Evolutionary conservation across 371 early-diverging fungal species (phyloP).

Genomic region (Apophysomyces elegans): DNA sequence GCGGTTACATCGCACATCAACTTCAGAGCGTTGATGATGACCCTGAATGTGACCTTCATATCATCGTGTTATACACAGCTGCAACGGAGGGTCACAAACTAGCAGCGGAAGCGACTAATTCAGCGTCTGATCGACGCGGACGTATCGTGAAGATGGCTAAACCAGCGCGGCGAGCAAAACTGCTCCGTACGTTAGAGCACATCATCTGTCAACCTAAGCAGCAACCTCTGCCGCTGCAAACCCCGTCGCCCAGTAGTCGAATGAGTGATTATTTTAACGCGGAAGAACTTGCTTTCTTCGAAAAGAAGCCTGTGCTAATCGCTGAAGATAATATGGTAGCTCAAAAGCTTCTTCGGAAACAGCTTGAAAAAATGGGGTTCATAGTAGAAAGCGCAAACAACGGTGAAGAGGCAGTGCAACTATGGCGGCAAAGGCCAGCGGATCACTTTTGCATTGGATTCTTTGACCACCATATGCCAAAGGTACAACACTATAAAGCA

Average conservation of each 20-base stretch:
- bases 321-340: slow-evolving; percentile 58
- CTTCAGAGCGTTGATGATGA: slow-evolving; percentile 51
- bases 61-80: slow-evolving; percentile 47
- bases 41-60: slow-evolving; percentile 50
- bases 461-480: slow-evolving; percentile 60
- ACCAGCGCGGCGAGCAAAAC: slow-evolving; percentile 57
- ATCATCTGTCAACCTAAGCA: slow-evolving; percentile 32
- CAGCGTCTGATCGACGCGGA: slow-evolving; percentile 46
- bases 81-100: slow-evolving; percentile 51
- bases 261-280: slow-evolving; percentile 43
- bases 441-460: slow-evolving; percentile 48
- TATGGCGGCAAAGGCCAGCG: slow-evolving; percentile 37
- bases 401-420: slow-evolving; percentile 49
- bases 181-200: slow-evolving; percentile 45
- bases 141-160: slow-evolving; percentile 59
- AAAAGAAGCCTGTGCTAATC: slow-evolving; percentile 45
- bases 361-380: slow-evolving; percentile 54
- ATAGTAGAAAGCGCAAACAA: slow-evolving; percentile 52
- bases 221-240: slow-evolving; percentile 2
- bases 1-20: slow-evolving; percentile 41
- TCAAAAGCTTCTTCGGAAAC: slow-evolving; percentile 47
- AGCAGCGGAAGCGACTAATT: slow-evolving; percentile 46
- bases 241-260: slow-evolving; percentile 17
- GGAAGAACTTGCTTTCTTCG: slow-evolving; percentile 39
- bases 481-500: slow-evolving; percentile 23